These are phyloP conservation scores for Panus rudis DNA, from an alignment of 768 basidiomycete species.

Conservation along the genomic window DNA sequence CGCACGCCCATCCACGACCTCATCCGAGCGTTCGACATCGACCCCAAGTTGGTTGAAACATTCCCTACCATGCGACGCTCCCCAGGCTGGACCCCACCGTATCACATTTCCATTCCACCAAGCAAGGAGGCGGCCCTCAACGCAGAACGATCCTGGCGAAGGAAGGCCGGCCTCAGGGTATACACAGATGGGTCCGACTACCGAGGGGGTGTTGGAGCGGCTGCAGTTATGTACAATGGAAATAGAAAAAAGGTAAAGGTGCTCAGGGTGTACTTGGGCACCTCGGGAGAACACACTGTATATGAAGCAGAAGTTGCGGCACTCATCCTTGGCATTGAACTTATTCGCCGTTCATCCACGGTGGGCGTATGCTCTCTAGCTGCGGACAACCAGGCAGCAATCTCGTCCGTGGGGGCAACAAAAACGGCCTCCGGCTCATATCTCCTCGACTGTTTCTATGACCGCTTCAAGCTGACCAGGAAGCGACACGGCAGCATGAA, in stretches of 20 bases:
- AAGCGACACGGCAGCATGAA: too few relatives aligned
- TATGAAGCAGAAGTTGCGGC: conserved; percentile 27
- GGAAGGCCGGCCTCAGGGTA: too few relatives aligned
- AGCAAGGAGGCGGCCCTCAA: conserved; percentile 7
- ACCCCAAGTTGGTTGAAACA: conserved; percentile 11
- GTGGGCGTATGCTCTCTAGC: too few relatives aligned
- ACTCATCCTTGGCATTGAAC: conserved; percentile 18
- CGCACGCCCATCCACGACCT: conserved; percentile 22
- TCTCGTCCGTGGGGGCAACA: neutral
- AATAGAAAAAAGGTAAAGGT: neutral
- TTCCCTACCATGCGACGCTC: conserved; percentile 9
- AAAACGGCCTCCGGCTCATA: conserved; percentile 4
- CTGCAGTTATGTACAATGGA: conserved; percentile 20
- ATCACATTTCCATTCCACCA: neutral
- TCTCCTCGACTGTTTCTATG: conserved; percentile 10
- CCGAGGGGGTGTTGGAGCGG: conserved; percentile 22
- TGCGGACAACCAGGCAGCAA: conserved; percentile 9
- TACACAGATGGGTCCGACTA: conserved; percentile 26
- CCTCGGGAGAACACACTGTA: conserved; percentile 18
- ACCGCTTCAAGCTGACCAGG: too few relatives aligned
- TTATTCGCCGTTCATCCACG: too few relatives aligned
- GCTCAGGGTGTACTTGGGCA: conserved; percentile 18
- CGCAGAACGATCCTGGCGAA: too few relatives aligned
- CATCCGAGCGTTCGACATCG: conserved; percentile 8
- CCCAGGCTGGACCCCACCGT: conserved; percentile 8